phyloP scores from a whole-genome alignment of 768 basidiomycete genomes.

The Hortiboletus campestris region DNA sequence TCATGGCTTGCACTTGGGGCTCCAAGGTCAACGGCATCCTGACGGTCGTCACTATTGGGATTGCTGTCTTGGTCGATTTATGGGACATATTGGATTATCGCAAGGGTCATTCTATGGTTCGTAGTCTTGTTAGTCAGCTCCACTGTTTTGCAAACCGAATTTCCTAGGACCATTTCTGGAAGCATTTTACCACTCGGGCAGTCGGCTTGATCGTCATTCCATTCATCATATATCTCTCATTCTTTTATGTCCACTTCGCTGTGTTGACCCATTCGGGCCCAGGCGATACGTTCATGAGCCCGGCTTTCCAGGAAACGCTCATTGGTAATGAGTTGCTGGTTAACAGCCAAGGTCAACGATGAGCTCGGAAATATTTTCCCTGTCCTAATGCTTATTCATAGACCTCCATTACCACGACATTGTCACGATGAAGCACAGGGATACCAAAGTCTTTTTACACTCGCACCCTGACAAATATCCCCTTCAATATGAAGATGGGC shows the following conservation, averaged over 20 bases:
- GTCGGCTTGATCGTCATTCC: conserved; percentile 87
- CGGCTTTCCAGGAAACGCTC: conserved; percentile 95
- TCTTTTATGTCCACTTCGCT: conserved; percentile 95
- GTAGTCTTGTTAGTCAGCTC: background rate
- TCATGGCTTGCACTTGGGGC: conserved; percentile 94
- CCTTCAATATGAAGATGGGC: conserved; percentile 91
- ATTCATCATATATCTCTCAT: conserved; percentile 84
- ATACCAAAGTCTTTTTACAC: conserved; percentile 90
- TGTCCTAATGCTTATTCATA: conserved; percentile 33
- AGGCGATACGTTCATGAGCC: conserved; percentile 97
- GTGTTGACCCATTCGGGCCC: conserved; percentile 86
- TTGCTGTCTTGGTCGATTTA: conserved; percentile 89
- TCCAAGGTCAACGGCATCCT: conserved; percentile 98
- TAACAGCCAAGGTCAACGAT: conserved; percentile 77
- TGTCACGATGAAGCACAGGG: conserved; percentile 84
- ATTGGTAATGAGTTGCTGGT: conserved; percentile 87
- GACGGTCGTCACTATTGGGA: conserved; percentile 84
- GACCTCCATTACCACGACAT: conserved; percentile 94
- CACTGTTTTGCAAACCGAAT: background rate
- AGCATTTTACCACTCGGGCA: conserved; percentile 84
- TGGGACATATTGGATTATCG: conserved; percentile 91
- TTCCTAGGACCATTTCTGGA: conserved; percentile 78
- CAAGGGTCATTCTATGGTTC: conserved; percentile 77
- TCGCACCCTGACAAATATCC: conserved; percentile 92
- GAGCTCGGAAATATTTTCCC: background rate